Base-by-base conservation (phyloP, 73 alveolate genomes). In the Tetrahymena borealis region DNA sequence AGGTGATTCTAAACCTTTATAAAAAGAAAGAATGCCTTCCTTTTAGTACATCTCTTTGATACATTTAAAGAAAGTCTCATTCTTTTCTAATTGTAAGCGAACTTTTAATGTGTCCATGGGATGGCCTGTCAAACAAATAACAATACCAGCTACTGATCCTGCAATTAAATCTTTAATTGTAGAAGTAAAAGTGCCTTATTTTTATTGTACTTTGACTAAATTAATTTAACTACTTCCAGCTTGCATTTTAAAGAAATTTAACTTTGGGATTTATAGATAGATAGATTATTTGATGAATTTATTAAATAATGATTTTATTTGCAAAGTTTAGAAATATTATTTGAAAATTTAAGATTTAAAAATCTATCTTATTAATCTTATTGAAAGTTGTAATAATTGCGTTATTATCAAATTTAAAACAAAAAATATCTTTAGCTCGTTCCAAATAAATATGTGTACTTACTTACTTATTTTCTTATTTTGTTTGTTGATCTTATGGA, bases 1-100 rank as follows among this genome's bases (percentile, higher is more conserved):
- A 20, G 97, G 97, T 36, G 94, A 90, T 28, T 92, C 93, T 93
- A 95, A 37, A 33, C 97, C 97, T 40, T 95, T 95, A 39, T 93
- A 95, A 78, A 93, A 95, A 40, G 93, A 91, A 11, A 93, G 40
- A 24, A 85, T 11, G 11, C 95, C 95, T 20, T 93, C 95, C n/a
- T 93, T 37, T 39, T 31, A 60, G 2, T 79, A 38, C 33, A 93
- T 85, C 38, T 93, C 78, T 33, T 37, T 39, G 38, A 93, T 85
- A 33, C 91, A 38, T 40, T 90, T 38, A 28, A 90, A 39, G n/a
- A 85, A 39, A 10, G 91, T 32, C 0, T 60, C 85, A 12, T 40
- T 91, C 31, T 79, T 93, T 1, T 91, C 90, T 93, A 93, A 79
- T 40, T 93, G 32, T 91, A 93, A 79, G 31, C 95, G 40, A n/a